These are phyloP conservation scores for Leucosporidium creatinivorum DNA, from an alignment of 768 basidiomycete genomes.

Conservation along the genomic window DNA sequence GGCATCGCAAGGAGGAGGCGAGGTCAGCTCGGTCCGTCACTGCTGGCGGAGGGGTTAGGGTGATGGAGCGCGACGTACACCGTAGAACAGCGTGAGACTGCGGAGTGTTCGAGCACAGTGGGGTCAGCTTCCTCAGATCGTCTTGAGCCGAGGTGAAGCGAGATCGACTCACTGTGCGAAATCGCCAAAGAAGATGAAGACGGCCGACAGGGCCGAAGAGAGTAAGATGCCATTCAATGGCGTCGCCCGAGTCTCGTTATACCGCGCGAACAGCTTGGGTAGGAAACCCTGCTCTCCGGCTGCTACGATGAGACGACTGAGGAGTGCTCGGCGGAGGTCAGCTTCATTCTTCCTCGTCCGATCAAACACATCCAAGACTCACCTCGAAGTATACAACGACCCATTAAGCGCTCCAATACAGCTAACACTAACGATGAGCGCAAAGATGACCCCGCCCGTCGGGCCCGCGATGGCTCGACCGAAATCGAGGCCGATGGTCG, in stretches of 20 bases:
- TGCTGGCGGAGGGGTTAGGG: too few relatives aligned
- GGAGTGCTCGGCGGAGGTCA: constrained; percentile 47
- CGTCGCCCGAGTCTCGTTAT: constrained; percentile 68
- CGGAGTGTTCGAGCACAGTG: too few relatives aligned
- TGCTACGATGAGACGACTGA: constrained; percentile 75
- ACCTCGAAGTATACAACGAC: constrained; percentile 25
- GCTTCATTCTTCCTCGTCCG: constrained; percentile 19
- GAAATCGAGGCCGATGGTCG: constrained; percentile 53
- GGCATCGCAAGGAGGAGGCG: background rate
- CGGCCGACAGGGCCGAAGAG: constrained; percentile 59
- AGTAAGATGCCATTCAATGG: constrained; percentile 81
- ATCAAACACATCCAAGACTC: constrained; percentile 45
- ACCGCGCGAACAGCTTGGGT: constrained; percentile 69
- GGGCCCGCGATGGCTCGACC: constrained; percentile 78
- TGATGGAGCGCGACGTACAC: constrained; percentile 59
- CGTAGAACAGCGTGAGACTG: constrained; percentile 56
- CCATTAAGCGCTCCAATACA: constrained; percentile 87
- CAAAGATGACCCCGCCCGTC: constrained; percentile 77
- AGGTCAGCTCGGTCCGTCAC: background rate
- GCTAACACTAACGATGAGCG: constrained; percentile 83
- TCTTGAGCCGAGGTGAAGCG: too few relatives aligned
- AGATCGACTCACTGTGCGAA: constrained; percentile 5
- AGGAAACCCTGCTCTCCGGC: constrained; percentile 83
- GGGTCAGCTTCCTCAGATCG: too few relatives aligned
- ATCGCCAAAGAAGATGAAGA: constrained; percentile 32